A percentile compares a stretch with the other conserved stretches of the same genome.
Evolutionary conservation across 805 yeast species (phyloP).

Genomic region (Yarrowia osloensis): DNA sequence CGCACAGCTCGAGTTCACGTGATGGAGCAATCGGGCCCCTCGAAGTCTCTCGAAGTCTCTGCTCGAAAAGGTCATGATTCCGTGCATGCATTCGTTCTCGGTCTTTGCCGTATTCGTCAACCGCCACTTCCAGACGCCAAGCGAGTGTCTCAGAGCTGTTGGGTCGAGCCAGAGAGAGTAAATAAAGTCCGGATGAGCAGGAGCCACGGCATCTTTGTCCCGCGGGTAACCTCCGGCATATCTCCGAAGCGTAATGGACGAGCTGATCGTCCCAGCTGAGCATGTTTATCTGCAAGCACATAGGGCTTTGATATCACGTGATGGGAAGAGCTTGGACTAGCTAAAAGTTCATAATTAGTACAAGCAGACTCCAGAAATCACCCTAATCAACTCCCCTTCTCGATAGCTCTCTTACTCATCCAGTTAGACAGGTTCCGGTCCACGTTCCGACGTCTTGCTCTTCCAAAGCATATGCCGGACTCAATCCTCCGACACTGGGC

Average conservation of each 20-base stretch:
- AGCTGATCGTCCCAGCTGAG: too few species aligned
- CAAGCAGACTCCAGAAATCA: too few species aligned
- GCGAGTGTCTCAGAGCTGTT: not conserved
- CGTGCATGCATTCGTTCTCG: not conserved
- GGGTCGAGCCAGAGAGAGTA: not conserved
- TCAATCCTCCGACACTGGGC: not conserved
- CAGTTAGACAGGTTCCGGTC: not conserved
- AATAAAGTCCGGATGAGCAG: not conserved
- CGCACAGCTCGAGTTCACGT: too few species aligned
- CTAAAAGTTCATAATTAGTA: too few species aligned
- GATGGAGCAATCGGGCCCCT: too few species aligned
- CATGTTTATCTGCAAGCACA: too few species aligned
- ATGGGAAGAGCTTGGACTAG: not conserved
- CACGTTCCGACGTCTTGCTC: not conserved
- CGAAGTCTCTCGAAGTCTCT: too few species aligned
- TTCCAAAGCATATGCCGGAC: not conserved
- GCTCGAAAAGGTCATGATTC: not conserved
- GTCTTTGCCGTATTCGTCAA: not conserved
- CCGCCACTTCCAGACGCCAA: not conserved
- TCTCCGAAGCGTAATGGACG: slow-evolving; percentile 2
- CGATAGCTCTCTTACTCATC: not conserved
- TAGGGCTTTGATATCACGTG: not conserved
- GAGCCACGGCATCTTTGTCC: not conserved
- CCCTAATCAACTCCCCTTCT: not conserved
- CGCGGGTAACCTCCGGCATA: slow-evolving; percentile 1